Evolutionary conservation across 2,329 filamentous ascomycete species (phyloP), one percentile per base, ranked within the genome.

Genomic region (Aspergillus tubingensis): DNA sequence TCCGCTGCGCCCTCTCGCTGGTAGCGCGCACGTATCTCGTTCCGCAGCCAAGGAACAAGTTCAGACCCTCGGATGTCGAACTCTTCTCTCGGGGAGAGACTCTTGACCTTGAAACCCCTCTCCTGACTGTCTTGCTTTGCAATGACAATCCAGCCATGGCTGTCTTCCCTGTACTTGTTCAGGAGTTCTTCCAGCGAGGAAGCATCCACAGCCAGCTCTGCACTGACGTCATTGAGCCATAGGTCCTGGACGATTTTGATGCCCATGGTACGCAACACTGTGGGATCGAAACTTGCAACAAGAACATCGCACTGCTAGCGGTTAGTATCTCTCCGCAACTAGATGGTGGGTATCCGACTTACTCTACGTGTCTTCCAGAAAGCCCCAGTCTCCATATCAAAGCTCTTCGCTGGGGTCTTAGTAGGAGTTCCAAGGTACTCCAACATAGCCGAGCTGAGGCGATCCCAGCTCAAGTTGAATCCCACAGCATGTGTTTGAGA

Each of bases 381-480:
- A 5, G 82, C 77, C 64, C 82, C 81, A 2, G 79, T 69, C 60
- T 92, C 89, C 38, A 88, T 86, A 59, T 90, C 86, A 7, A 81
- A 71, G 68, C 89, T 91, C 75, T 91, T 93, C n/a, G 90, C 74
- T 62, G 88, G 91, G 2, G 75, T 62, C 59, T 81, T 84, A 25
- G 77, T 72, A 10, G 76, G 70, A 25, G 77, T 77, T 62, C 81
- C 81, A 11, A 85, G 71, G 65, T 83, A 83, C 36, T 82, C 81
- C 11, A 69, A 65, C 72, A 91, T 86, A 1, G 82, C 82, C 43
- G 86, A 86, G 6, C 88, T 88, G 3, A 96, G 81, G 59, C 89
- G 87, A 69, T 97, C 93, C 87, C 93, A 96, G 23, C 91, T 91
- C 43, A 98, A 80, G 70, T 92, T 96, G 72, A 98, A 94, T 1